Conservation (phyloP, 306 rosid genomes). For the Cyclanthera cordifolia region DNA sequence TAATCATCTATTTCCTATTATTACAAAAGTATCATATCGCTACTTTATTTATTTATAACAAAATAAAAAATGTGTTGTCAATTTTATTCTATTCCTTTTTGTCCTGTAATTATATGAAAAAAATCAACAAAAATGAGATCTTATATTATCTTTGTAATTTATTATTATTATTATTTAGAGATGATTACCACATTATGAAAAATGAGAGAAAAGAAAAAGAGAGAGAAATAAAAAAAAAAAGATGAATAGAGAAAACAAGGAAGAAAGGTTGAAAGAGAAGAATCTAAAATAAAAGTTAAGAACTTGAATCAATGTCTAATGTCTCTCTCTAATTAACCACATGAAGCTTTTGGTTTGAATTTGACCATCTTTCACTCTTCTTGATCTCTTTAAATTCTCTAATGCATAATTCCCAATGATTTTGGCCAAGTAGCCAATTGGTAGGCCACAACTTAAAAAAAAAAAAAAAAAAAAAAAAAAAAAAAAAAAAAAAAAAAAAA, state of each 20-base stretch:
- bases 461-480: neutral
- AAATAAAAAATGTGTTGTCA: too few relatives aligned
- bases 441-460: neutral
- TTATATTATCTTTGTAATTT: neutral
- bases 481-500: neutral
- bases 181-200: neutral
- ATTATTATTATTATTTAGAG: neutral
- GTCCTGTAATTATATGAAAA: too few relatives aligned
- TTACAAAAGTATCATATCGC: too few relatives aligned
- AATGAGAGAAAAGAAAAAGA: too few relatives aligned
- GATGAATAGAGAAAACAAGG: neutral
- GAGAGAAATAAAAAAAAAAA: too few relatives aligned
- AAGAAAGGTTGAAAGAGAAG: conserved; percentile 5
- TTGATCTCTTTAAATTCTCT: neutral
- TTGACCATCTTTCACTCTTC: conserved; percentile 1
- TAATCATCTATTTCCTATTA: neutral
- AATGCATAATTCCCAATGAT: neutral
- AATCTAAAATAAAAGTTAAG: neutral
- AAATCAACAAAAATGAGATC: neutral
- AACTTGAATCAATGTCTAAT: neutral
- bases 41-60: too few relatives aligned
- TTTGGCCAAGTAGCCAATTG: neutral
- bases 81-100: neutral
- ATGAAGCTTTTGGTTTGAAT: neutral
- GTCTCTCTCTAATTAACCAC: neutral